Evolutionary conservation across 208 protist species (phyloP).

Genomic region (Wallacemonas sp.): DNA sequence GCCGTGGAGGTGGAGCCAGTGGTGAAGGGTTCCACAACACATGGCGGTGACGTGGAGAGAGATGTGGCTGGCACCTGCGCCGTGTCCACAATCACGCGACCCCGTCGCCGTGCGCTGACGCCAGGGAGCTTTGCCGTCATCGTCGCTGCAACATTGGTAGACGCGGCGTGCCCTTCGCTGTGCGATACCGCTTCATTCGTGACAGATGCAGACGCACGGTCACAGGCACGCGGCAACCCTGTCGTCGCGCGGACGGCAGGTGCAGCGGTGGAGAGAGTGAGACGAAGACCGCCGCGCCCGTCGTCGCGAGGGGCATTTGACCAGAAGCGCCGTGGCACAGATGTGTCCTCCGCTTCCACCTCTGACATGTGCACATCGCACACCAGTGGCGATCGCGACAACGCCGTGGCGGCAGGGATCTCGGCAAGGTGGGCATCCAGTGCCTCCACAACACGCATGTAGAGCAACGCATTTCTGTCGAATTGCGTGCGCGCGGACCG

Average conservation of each 20-base stretch:
- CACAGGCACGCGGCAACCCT: not conserved
- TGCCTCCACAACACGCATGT: slow-evolving; percentile 25
- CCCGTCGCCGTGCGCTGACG: not conserved
- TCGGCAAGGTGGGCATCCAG: slow-evolving; percentile 9
- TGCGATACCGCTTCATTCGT: too few species aligned
- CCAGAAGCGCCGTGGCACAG: slow-evolving; percentile 17
- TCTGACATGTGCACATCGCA: slow-evolving; percentile 20
- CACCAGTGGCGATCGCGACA: not conserved
- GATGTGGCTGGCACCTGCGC: slow-evolving; percentile 12
- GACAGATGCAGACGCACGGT: not conserved
- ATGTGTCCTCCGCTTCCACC: slow-evolving; percentile 19
- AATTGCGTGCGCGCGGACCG: not conserved
- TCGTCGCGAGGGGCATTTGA: not conserved
- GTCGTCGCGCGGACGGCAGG: not conserved
- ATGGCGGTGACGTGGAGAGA: too few species aligned
- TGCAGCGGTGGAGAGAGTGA: not conserved
- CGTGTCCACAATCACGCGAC: slow-evolving; percentile 8
- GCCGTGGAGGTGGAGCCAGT: not conserved
- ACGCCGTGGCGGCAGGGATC: slow-evolving; percentile 7
- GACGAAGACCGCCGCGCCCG: not conserved
- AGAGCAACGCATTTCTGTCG: slow-evolving; percentile 30
- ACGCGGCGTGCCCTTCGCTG: too few species aligned
- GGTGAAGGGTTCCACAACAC: too few species aligned
- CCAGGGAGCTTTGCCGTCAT: not conserved
- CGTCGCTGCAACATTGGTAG: not conserved